phyloP scores from a whole-genome alignment of 139 green algal species.

The Chlamydomonas incerta region DNA sequence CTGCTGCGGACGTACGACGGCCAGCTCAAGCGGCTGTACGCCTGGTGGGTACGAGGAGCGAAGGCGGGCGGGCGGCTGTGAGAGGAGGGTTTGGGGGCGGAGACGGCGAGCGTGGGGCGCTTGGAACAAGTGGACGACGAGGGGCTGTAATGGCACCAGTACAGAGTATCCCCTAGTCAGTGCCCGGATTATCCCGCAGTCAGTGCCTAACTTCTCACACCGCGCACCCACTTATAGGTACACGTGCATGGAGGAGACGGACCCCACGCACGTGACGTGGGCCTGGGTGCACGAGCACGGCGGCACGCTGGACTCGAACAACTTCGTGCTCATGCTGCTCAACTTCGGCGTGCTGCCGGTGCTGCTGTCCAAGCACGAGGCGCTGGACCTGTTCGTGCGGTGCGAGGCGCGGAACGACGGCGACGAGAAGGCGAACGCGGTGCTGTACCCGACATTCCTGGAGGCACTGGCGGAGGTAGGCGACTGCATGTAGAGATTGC shows the following conservation, averaged over 20 bases:
- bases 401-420: constrained; percentile 34
- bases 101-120: too few relatives aligned
- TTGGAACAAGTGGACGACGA: too few relatives aligned
- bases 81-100: too few relatives aligned
- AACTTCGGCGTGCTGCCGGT: constrained; percentile 44
- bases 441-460: constrained; percentile 35
- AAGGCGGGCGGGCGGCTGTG: too few relatives aligned
- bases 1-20: constrained; percentile 29
- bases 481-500: too few relatives aligned
- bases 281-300: constrained; percentile 30
- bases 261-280: constrained; percentile 22
- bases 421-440: constrained; percentile 13
- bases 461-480: constrained; percentile 35
- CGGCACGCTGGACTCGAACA: constrained; percentile 5
- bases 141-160: too few relatives aligned
- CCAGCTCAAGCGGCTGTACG: constrained; percentile 38
- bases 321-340: constrained; percentile 42
- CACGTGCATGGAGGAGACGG: constrained; percentile 14
- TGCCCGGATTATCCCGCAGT: too few relatives aligned
- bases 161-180: too few relatives aligned
- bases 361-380: constrained; percentile 34
- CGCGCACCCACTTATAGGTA: too few relatives aligned
- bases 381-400: constrained; percentile 19
- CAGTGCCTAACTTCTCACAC: too few relatives aligned
- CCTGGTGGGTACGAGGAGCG: constrained; percentile 6